Base-by-base conservation (phyloP, 129 eudicot species). In the Lactuca sativa region DNA sequence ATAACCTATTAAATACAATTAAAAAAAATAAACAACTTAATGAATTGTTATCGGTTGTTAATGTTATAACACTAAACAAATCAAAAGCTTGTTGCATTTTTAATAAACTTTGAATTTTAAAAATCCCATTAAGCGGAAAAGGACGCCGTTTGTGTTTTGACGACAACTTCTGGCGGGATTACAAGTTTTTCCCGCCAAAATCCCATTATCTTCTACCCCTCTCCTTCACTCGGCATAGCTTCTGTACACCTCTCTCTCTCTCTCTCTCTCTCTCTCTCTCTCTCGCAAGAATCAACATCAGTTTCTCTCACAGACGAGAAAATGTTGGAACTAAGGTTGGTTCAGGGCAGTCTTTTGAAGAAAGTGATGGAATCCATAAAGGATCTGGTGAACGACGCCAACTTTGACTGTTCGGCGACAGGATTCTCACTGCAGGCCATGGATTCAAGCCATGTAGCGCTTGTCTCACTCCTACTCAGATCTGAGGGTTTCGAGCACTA, bases 371-470 rank as follows among this genome's bases (percentile, higher is more conserved):
- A 88, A 17, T 59, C 97, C 51, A 76, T 91, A 4, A 91, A 91
- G 67, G 97, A 91, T 49, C 77, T 91, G 72, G 97, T 91, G 52
- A 88, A 63, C 67, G 97, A 91, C 70, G 97, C 97, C 1, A 91
- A 91, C 71, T 91, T 91, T 55, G 93, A 91, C 74, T 91, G 96
- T 44, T 91, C 97, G 5, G 80, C 97, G 3, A 74, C 93, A 6
- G 97, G 97, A 2, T 88, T 91, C 84, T 88, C 97, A 2, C 82
- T 91, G 11, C 97, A 91, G 55, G 97, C 97, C 70, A 91, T 91
- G 97, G 97, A 91, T 44, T 81, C 93, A 16, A 88, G 96, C 84
- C 97, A 91, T 65, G 97, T 91, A 56, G 97, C 96, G n/a, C 86
- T 91, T 16, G 96, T 91, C 5, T 86, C 97, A 0, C 86, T 91